Base-by-base conservation (phyloP, 805 yeast genomes). In the Torulaspora delbrueckii region DNA sequence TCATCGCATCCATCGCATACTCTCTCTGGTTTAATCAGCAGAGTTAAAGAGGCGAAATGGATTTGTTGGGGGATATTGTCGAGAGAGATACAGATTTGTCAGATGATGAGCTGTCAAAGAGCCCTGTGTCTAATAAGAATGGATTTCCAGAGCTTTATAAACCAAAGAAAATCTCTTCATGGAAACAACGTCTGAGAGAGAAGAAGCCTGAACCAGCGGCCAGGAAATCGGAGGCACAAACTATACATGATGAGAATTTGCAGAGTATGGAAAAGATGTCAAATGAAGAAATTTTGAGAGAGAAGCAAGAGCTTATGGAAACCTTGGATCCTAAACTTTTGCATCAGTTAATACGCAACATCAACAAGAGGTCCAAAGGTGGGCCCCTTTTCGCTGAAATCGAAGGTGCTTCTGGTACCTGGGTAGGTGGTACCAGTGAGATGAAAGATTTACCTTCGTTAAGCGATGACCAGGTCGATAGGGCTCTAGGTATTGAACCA, bases 231-330 rank as follows among this genome's bases (percentile, higher is more conserved):
- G 95, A 86, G 54, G 78, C 84, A 0, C 90, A 84, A 52, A 75
- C 78, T 58, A 86, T 89, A 18, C 91, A 87, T 60, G 61, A 76
- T 45, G 96, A 89, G 58, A 90, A 88, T 62, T 63, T 85, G 50
- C 77, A 79, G 31, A 70, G 73, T 33, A 61, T 90, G 45, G 68
- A 78, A 30, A 62, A 66, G 10, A 82, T 89, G 90, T 69, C 82
- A 2, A 73, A 71, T 1, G 82, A 77, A 13, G 88, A 89, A 57
- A 75, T 86, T 28, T 69, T 73, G 27, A 65, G 70, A 37, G 91
- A 86, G 53, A 74, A 78, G 51, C 76, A 77, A 51, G 95, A 87
- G 55, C 65, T 90, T 28, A 52, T 86, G 42, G 73, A 72, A n/a
- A 71, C 75, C 0, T 68, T 90, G 60, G 82, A 86, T 62, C 95